Conservation (phyloP, 1,284 basidiomycete species). For the Cutaneotrichosporon sp. region DNA sequence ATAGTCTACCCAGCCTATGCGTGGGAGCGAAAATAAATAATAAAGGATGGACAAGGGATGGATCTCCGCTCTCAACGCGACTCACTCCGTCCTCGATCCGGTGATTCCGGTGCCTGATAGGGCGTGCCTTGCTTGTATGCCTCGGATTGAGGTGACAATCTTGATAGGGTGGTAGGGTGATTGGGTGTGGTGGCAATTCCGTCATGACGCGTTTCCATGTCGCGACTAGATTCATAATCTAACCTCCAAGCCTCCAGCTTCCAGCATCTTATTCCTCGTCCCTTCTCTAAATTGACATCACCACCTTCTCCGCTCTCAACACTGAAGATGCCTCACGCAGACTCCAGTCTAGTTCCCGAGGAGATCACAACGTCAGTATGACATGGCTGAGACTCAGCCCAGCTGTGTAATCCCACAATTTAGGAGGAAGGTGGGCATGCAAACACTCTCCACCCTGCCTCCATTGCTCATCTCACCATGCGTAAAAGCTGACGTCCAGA, state of each 20-base stretch:
- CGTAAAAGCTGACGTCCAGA: conserved; percentile 25
- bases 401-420: too few species aligned
- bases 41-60: background rate
- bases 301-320: background rate
- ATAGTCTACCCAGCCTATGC: background rate
- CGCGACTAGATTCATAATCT: too few species aligned
- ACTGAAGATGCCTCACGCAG: conserved; percentile 73
- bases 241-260: too few species aligned
- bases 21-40: conserved; percentile 5
- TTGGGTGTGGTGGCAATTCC: too few species aligned
- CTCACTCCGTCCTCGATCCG: background rate
- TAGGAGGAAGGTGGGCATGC: too few species aligned
- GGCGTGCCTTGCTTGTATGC: background rate
- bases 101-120: background rate
- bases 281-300: background rate
- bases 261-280: background rate
- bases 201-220: too few species aligned
- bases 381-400: background rate
- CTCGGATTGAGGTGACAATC: too few species aligned
- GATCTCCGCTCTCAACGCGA: background rate
- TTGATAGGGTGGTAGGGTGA: too few species aligned
- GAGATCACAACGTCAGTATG: conserved; percentile 59
- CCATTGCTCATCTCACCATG: background rate
- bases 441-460: background rate
- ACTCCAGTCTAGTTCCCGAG: conserved; percentile 68